Conservation (phyloP, 106 monocot species). For the Triglochin maritima region DNA sequence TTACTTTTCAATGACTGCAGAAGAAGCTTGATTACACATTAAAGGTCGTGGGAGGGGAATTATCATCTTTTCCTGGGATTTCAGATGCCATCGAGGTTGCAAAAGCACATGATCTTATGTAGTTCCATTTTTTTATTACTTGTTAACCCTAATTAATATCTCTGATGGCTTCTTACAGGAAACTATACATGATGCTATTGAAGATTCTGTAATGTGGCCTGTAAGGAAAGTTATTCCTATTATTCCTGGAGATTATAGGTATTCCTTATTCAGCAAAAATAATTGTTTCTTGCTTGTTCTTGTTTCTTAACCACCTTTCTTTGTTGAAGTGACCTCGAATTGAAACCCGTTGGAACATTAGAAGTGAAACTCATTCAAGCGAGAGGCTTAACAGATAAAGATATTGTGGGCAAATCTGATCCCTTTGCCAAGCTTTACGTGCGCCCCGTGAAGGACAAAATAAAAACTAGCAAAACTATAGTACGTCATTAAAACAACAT, state of each 20-base stretch:
- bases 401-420: conserved; percentile 83
- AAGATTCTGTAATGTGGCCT: conserved; percentile 85
- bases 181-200: conserved; percentile 78
- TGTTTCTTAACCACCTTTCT: neutral
- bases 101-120: neutral
- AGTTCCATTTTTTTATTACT: no score
- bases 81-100: conserved; percentile 86
- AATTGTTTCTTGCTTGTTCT: neutral
- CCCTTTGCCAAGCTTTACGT: conserved; percentile 63
- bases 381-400: conserved; percentile 75
- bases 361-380: conserved; percentile 94
- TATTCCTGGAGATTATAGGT: conserved; percentile 95
- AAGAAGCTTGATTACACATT: conserved; percentile 82
- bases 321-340: conserved; percentile 52
- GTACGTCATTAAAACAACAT: conserved; percentile 27
- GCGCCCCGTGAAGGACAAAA: conserved; percentile 65
- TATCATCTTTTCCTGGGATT: conserved; percentile 77
- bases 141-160: neutral
- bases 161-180: conserved; percentile 26
- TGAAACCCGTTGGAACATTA: conserved; percentile 78
- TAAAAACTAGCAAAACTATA: conserved; percentile 80
- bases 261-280: neutral
- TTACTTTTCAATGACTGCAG: conserved; percentile 25
- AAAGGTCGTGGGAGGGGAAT: conserved; percentile 78
- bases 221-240: conserved; percentile 81